Conservation (phyloP, 2,329 filamentous ascomycete genomes). For the Chrysoporthe puriensis region DNA sequence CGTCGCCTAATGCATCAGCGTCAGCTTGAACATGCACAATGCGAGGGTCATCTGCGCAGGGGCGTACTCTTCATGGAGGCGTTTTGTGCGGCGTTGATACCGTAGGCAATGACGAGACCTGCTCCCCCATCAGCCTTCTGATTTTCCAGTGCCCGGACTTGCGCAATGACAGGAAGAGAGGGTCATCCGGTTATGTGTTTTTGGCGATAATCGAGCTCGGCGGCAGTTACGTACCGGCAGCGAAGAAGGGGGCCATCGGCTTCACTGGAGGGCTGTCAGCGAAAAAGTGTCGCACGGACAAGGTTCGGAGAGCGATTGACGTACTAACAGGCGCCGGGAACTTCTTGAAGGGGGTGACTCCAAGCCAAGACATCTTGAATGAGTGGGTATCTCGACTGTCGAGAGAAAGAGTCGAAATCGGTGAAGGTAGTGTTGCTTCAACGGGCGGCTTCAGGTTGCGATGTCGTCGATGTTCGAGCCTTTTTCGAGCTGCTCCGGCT, state of each 20-base stretch:
- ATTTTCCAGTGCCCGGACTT: conserved; percentile 6
- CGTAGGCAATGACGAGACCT: conserved; percentile 89
- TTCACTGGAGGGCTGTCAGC: conserved; percentile 63
- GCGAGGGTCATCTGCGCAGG: not conserved
- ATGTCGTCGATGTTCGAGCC: conserved; percentile 33
- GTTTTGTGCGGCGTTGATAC: conserved; percentile 82
- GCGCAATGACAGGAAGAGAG: not conserved
- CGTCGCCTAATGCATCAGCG: conserved; percentile 66
- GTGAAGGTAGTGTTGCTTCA: conserved; percentile 36
- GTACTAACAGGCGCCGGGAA: conserved; percentile 78
- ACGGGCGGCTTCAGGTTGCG: conserved; percentile 26
- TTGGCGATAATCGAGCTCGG: not conserved
- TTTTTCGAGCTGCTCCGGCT: conserved; percentile 36
- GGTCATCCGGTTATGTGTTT: not conserved
- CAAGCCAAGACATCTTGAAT: conserved; percentile 75
- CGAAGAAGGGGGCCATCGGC: conserved; percentile 92
- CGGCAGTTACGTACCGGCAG: conserved; percentile 73
- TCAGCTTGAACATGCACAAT: conserved; percentile 24
- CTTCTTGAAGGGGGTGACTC: conserved; percentile 71
- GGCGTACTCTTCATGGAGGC: conserved; percentile 74
- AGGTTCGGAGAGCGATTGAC: conserved; percentile 48
- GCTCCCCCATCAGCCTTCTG: conserved; percentile 30
- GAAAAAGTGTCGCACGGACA: conserved; percentile 29
- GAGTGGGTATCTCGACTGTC: conserved; percentile 42
- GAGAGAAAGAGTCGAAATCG: conserved; percentile 40